Conservation (phyloP, 208 protist species). For the Trichomonas tenax region DNA sequence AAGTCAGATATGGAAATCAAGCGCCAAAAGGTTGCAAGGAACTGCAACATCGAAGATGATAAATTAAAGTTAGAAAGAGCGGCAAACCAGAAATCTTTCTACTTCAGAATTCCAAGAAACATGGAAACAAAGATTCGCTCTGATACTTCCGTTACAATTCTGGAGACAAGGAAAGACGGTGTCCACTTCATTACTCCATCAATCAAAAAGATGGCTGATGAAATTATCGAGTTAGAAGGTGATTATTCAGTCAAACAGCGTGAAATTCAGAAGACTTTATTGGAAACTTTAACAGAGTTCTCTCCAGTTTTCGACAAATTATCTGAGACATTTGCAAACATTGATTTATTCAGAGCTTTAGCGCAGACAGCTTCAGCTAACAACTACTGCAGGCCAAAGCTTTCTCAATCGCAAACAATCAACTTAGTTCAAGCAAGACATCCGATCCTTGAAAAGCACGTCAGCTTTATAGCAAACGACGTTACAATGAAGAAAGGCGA, state of each 20-base stretch:
- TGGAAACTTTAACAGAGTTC: not conserved
- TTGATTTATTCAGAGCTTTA: not conserved
- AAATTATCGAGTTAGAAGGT: not conserved
- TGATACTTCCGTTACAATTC: not conserved
- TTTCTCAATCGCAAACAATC: not conserved
- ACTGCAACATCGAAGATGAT: not conserved
- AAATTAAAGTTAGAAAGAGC: not conserved
- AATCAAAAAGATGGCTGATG: not conserved
- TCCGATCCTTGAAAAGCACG: conserved; percentile 16
- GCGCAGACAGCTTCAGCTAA: not conserved
- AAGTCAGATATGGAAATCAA: not conserved
- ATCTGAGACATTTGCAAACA: not conserved
- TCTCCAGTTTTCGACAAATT: not conserved
- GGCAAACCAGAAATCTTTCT: not conserved
- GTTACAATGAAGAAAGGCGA: not conserved
- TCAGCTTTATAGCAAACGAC: not conserved
- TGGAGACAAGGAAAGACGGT: conserved; percentile 16
- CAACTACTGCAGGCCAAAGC: not conserved
- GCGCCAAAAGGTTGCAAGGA: not conserved
- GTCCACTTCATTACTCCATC: not conserved
- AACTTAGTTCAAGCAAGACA: not conserved
- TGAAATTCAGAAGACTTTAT: not conserved
- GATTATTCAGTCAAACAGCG: not conserved
- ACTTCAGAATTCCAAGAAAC: not conserved
- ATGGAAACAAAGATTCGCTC: not conserved